Conservation (phyloP, 371 early-diverging fungal genomes). For the Ecytonucleospora hepatopenaei region DNA sequence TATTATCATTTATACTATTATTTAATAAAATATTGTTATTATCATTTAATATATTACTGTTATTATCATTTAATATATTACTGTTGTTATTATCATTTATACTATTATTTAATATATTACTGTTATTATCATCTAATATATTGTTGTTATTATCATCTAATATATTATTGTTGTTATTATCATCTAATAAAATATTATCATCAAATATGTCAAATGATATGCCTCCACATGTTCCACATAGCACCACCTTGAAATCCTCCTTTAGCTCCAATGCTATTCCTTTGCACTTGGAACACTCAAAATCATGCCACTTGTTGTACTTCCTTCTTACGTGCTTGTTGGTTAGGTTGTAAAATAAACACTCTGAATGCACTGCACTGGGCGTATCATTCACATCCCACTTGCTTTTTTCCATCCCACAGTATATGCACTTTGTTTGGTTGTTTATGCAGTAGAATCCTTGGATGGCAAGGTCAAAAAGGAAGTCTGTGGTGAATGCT, state of each 20-base stretch:
- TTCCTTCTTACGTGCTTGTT: neutral
- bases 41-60: too few relatives aligned
- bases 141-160: too few relatives aligned
- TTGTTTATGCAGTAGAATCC: neutral
- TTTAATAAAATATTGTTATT: too few relatives aligned
- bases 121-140: too few relatives aligned
- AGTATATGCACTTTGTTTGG: slow-evolving; percentile 7
- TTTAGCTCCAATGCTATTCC: neutral
- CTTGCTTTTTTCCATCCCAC: neutral
- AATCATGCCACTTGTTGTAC: neutral
- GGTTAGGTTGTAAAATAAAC: slow-evolving; percentile 1
- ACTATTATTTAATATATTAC: too few relatives aligned
- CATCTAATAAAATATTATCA: too few relatives aligned
- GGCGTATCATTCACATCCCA: slow-evolving; percentile 1
- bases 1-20: too few relatives aligned
- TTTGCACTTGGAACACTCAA: slow-evolving; percentile 1
- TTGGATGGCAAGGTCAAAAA: too few relatives aligned
- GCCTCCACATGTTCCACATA: neutral
- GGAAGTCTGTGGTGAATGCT: too few relatives aligned
- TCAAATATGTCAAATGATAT: neutral
- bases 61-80: too few relatives aligned
- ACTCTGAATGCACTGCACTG: neutral
- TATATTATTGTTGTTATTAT: neutral
- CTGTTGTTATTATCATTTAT: too few relatives aligned
- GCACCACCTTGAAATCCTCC: neutral